Conservation (phyloP, 139 green algal species). For the Astrephomene gubernaculifera region DNA sequence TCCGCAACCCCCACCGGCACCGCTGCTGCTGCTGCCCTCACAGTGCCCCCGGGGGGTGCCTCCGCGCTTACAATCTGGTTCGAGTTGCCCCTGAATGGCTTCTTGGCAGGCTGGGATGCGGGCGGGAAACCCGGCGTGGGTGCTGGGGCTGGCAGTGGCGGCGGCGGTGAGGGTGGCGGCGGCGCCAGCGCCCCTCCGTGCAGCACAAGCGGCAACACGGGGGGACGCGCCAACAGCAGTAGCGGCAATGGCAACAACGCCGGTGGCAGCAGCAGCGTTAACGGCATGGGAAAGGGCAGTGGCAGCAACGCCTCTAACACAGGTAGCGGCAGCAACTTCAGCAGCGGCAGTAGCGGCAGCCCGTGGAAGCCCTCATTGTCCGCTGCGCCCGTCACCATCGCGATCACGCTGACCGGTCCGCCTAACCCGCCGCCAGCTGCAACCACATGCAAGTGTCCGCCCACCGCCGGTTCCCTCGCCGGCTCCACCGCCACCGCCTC, state of each 20-base stretch:
- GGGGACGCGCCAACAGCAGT: not conserved
- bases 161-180: no score
- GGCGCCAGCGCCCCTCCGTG: no score
- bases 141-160: not conserved
- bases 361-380: no score
- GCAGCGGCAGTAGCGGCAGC: not conserved
- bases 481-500: no score
- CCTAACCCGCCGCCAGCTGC: not conserved
- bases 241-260: not conserved
- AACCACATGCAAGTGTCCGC: not conserved
- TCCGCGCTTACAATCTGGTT: slow-evolving; percentile 1
- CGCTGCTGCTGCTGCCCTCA: not conserved
- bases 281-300: not conserved
- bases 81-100: not conserved
- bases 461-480: not conserved
- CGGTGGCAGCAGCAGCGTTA: not conserved
- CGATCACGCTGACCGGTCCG: not conserved
- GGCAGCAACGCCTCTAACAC: not conserved
- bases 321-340: not conserved
- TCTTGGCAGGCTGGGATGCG: not conserved
- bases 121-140: not conserved
- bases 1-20: no score
- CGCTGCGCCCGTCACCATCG: not conserved
- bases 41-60: not conserved
- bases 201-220: not conserved